Conservation (phyloP, 2,329 filamentous ascomycete species). For the Davidsoniella neocaledoniae region DNA sequence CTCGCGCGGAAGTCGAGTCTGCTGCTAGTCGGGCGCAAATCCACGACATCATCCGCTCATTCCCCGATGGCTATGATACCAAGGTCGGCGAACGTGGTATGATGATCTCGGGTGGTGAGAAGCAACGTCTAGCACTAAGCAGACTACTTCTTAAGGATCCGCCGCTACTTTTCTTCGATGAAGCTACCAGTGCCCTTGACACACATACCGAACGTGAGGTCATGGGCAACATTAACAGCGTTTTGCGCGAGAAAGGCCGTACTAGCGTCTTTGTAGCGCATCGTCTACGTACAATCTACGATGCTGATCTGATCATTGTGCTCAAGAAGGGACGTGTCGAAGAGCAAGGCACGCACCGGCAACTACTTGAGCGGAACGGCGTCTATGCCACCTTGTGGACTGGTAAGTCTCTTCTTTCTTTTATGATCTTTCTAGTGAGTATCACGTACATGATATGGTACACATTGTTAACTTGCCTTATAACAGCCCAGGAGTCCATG, state of each 20-base stretch:
- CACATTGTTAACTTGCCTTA: conserved; percentile 13
- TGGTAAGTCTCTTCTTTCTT: conserved; percentile 34
- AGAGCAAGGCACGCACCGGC: conserved; percentile 73
- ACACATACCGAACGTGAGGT: conserved; percentile 87
- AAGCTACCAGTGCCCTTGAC: conserved; percentile 82
- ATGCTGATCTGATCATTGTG: conserved; percentile 85
- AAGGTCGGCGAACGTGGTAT: conserved; percentile 86
- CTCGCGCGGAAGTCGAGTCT: conserved; percentile 52
- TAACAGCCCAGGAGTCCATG: conserved; percentile 41
- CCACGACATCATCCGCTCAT: conserved; percentile 61
- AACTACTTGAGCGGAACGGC: conserved; percentile 61
- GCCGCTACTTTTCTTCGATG: conserved; percentile 82
- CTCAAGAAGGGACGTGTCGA: conserved; percentile 70
- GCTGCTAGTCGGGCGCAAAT: conserved; percentile 74
- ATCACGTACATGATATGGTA: not conserved
- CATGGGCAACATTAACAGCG: conserved; percentile 82
- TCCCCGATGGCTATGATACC: conserved; percentile 79
- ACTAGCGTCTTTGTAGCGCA: conserved; percentile 95
- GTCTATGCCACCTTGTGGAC: conserved; percentile 86
- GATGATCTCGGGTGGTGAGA: conserved; percentile 94
- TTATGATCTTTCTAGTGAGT: too few species aligned
- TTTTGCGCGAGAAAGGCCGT: conserved; percentile 69
- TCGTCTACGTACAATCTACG: conserved; percentile 79
- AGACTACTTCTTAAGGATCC: conserved; percentile 77
- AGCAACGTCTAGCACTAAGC: conserved; percentile 75